Conservation (phyloP, 176 grass and related monocot genomes). For the bread wheat (Triticum aestivum) region DNA sequence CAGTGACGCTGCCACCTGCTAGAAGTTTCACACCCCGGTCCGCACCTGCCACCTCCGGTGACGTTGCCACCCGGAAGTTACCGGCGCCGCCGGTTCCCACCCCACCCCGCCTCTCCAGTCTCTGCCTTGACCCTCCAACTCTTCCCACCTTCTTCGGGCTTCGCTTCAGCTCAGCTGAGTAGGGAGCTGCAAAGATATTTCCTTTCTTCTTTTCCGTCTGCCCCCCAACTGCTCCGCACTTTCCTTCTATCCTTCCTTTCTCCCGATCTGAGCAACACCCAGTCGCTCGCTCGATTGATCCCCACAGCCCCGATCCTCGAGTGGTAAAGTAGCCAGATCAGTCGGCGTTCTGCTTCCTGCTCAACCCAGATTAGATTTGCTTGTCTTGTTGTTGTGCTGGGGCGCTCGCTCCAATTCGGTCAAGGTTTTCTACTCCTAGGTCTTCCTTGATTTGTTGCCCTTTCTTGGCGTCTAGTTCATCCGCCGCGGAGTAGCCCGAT, state of each 20-base stretch:
- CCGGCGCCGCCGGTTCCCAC: slow-evolving; percentile 6
- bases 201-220: background rate
- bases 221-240: background rate
- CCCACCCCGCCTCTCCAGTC: background rate
- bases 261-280: slow-evolving; percentile 25
- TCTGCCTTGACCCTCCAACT: background rate
- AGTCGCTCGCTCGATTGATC: background rate
- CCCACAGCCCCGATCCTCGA: background rate
- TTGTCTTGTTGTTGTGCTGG: slow-evolving; percentile 7
- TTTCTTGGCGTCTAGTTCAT: slow-evolving; percentile 1
- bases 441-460: background rate
- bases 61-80: background rate
- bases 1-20: too few species aligned
- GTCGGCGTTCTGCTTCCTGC: slow-evolving; percentile 16
- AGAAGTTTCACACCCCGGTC: background rate
- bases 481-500: background rate
- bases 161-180: background rate
- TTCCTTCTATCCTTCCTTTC: background rate
- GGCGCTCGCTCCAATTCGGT: background rate
- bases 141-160: background rate
- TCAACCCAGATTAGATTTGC: slow-evolving; percentile 22
- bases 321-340: background rate
- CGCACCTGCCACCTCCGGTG: background rate
- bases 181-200: slow-evolving; percentile 22
- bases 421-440: background rate